Conservation (phyloP, 176 grass and related monocot species). For the Rhynchospora tenuis region DNA sequence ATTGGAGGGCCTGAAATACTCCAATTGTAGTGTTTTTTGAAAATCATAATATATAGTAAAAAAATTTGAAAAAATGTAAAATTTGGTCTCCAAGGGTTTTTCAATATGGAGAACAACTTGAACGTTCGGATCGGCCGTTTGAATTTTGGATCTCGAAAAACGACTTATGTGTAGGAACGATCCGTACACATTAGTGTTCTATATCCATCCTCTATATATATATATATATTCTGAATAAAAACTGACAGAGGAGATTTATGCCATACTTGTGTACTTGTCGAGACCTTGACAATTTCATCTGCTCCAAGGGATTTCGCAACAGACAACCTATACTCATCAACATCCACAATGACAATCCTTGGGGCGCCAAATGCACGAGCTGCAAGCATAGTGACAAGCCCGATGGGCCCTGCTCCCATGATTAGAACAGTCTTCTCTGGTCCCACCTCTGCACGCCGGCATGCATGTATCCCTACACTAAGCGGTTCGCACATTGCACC, state of each 20-base stretch:
- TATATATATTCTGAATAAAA: neutral
- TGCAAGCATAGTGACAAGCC: conserved; percentile 58
- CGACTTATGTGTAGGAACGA: too few relatives aligned
- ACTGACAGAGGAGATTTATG: neutral
- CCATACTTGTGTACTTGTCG: neutral
- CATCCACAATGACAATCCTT: conserved; percentile 57
- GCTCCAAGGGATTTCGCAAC: conserved; percentile 68
- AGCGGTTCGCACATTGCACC: conserved; percentile 99
- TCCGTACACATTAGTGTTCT: too few relatives aligned
- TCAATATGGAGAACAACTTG: too few relatives aligned
- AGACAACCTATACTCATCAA: conserved; percentile 63
- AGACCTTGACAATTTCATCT: conserved; percentile 53
- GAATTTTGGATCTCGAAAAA: too few relatives aligned
- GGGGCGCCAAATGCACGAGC: conserved; percentile 68
- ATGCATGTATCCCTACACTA: conserved; percentile 86
- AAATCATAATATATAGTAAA: too few relatives aligned
- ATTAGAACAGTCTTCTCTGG: conserved; percentile 64
- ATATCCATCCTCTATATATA: too few relatives aligned
- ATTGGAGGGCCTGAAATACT: too few relatives aligned
- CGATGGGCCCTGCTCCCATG: conserved; percentile 79
- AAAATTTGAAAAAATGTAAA: too few relatives aligned
- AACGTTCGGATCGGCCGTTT: too few relatives aligned
- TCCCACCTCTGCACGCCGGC: conserved; percentile 62
- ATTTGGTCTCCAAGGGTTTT: too few relatives aligned
- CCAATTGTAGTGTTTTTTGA: too few relatives aligned